Percentiles rank a stretch among this genome's conserved stretches.
phyloP scores from a whole-genome alignment of 495 filamentous ascomycete species.

The Hypoxylon lienhwacheense region DNA sequence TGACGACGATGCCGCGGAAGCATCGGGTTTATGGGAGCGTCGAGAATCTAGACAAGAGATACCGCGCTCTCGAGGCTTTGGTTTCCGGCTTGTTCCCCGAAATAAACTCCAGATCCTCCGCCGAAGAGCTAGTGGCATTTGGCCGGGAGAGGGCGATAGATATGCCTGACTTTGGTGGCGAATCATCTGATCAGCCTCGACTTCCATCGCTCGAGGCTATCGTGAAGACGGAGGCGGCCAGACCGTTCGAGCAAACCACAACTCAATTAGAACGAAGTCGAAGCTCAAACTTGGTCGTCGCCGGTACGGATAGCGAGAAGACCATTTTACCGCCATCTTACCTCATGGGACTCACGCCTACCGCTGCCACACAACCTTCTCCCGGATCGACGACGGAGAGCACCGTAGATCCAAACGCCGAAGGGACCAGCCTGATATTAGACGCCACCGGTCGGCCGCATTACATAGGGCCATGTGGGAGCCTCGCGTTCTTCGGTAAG shows the following conservation, averaged over 20 bases:
- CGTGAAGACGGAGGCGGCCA: background rate
- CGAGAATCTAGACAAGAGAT: conserved; percentile 50
- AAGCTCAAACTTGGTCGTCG: conserved; percentile 13
- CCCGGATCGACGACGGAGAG: background rate
- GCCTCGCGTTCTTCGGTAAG: conserved; percentile 38
- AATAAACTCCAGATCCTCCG: conserved; percentile 42
- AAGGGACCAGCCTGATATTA: conserved; percentile 33
- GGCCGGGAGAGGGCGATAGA: conserved; percentile 36
- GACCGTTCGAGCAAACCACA: background rate
- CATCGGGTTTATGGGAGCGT: conserved; percentile 55
- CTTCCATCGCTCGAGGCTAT: background rate
- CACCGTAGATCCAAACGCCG: background rate
- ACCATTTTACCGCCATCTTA: conserved; percentile 28
- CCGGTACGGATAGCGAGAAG: conserved; percentile 14
- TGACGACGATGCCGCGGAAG: conserved; percentile 52
- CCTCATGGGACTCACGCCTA: conserved; percentile 7
- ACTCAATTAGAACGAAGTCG: background rate
- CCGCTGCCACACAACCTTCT: background rate
- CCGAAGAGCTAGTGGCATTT: conserved; percentile 41
- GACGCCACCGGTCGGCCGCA: conserved; percentile 43
- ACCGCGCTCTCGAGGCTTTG: conserved; percentile 49
- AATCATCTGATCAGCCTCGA: conserved; percentile 6
- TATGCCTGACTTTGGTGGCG: conserved; percentile 38
- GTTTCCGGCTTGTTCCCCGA: conserved; percentile 50
- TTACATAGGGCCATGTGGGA: conserved; percentile 46